Conservation (phyloP, 2,329 filamentous ascomycete species). For the Fusarium sp. region DNA sequence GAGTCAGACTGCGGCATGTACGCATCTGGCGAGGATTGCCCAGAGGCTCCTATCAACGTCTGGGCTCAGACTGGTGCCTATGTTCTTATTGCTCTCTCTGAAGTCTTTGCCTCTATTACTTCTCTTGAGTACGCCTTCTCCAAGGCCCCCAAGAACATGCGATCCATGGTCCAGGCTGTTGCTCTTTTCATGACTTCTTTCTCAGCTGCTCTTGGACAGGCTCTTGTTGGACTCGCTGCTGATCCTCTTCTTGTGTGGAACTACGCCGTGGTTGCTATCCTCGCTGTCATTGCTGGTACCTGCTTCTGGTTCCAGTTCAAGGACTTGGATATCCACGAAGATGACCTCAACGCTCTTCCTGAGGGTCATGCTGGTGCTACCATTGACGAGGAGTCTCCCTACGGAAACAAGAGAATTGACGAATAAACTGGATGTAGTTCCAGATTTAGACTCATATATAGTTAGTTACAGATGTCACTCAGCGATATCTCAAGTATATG, state of each 20-base stretch:
- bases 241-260: constrained; percentile 82
- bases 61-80: constrained; percentile 69
- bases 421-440: constrained; percentile 9
- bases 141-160: constrained; percentile 83
- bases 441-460: neutral
- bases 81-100: constrained; percentile 63
- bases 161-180: constrained; percentile 76
- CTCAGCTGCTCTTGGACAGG: constrained; percentile 76
- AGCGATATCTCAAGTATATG: too few species aligned
- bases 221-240: constrained; percentile 55
- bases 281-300: constrained; percentile 72
- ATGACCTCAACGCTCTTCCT: constrained; percentile 72
- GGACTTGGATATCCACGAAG: constrained; percentile 73
- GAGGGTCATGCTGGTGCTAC: constrained; percentile 51
- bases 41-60: constrained; percentile 66
- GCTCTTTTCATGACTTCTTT: constrained; percentile 78
- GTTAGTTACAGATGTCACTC: too few species aligned
- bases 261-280: constrained; percentile 75
- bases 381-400: constrained; percentile 41
- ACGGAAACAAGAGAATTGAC: constrained; percentile 36
- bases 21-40: constrained; percentile 49
- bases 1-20: constrained; percentile 68
- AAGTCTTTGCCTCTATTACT: constrained; percentile 65
- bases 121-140: constrained; percentile 81
- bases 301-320: constrained; percentile 77